phyloP scores from a whole-genome alignment of 805 yeast genomes.

The Candida berthetii region DNA sequence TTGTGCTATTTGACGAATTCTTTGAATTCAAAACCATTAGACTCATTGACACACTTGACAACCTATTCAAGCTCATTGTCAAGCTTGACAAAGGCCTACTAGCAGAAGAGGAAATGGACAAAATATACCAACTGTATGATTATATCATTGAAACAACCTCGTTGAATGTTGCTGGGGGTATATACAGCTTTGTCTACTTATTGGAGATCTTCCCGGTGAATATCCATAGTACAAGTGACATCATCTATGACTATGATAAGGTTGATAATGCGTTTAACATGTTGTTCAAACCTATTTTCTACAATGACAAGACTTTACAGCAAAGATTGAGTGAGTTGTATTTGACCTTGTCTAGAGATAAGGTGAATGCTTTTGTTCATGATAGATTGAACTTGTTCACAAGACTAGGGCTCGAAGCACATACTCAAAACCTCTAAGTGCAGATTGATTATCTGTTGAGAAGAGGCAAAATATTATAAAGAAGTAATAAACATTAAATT shows the following conservation, averaged over 20 bases:
- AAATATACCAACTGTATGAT: conserved; percentile 1
- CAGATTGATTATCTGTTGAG: too few relatives aligned
- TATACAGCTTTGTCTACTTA: conserved; percentile 14
- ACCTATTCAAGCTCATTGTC: conserved; percentile 3
- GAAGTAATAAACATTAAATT: too few relatives aligned
- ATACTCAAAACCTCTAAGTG: not conserved
- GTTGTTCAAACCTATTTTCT: conserved; percentile 14
- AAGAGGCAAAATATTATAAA: too few relatives aligned
- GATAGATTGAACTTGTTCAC: conserved; percentile 13
- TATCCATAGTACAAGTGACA: conserved; percentile 2
- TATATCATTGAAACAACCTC: conserved; percentile 5
- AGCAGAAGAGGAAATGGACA: not conserved
- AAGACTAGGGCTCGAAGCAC: conserved; percentile 1
- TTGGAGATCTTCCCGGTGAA: conserved; percentile 16
- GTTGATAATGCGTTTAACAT: conserved; percentile 5
- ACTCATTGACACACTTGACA: conserved; percentile 14
- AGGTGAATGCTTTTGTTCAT: conserved; percentile 9
- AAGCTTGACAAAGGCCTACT: not conserved
- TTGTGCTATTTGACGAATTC: conserved; percentile 24
- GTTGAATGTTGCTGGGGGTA: conserved; percentile 3
- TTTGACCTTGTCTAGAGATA: conserved; percentile 4
- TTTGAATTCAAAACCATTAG: conserved; percentile 21
- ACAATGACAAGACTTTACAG: conserved; percentile 7
- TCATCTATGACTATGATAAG: conserved; percentile 12
- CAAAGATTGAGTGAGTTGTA: conserved; percentile 5